A percentile compares a stretch with the other conserved stretches of the same genome.
Evolutionary conservation across 2,329 filamentous ascomycete genomes (phyloP).

Genomic region (Colletotrichum navitas): DNA sequence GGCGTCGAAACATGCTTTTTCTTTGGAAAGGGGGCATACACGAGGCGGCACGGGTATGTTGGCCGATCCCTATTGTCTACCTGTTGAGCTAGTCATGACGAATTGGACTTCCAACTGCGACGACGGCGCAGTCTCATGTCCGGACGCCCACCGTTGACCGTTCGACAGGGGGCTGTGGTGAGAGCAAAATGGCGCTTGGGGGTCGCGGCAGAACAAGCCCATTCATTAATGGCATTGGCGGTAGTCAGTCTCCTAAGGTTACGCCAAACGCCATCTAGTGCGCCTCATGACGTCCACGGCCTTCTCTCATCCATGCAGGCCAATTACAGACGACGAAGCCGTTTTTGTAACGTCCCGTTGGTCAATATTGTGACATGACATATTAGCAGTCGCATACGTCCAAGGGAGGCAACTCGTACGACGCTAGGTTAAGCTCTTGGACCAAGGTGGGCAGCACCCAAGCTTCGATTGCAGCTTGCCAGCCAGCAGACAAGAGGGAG

Average conservation of each 20-base stretch:
- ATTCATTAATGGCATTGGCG: background rate
- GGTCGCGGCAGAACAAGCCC: background rate
- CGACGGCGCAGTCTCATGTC: background rate
- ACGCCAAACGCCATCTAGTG: background rate
- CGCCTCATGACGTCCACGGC: background rate
- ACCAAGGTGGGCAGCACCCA: background rate
- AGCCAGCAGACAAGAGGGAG: background rate
- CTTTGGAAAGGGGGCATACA: background rate
- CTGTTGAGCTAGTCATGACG: background rate
- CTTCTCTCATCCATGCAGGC: background rate
- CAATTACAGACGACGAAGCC: background rate
- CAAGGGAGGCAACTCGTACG: background rate
- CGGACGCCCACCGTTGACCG: background rate
- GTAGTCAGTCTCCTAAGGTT: background rate
- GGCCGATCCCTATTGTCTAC: background rate
- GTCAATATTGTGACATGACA: background rate
- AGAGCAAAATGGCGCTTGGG: background rate
- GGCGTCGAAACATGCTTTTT: background rate
- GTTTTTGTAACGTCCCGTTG: background rate
- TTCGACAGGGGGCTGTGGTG: constrained; percentile 4
- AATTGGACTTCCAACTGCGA: background rate
- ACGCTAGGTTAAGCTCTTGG: background rate
- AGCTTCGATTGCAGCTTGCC: background rate
- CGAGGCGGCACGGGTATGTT: background rate
- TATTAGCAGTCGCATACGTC: background rate